phyloP scores from a whole-genome alignment of 805 yeast genomes.

The Pichia exigua region DNA sequence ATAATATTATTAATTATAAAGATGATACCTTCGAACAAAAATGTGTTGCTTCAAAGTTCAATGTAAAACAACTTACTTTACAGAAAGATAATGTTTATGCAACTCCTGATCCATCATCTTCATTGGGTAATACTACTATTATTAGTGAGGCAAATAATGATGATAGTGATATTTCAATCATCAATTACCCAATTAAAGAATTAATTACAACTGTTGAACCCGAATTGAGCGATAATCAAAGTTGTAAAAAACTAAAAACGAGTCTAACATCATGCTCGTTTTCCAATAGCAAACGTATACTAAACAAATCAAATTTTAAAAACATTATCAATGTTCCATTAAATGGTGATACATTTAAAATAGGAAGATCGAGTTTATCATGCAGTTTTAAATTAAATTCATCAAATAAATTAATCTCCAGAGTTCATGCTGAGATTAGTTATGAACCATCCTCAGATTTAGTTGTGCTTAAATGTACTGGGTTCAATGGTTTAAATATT shows the following conservation, averaged over 20 bases:
- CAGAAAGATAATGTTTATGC: conserved; percentile 36
- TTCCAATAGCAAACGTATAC: background rate
- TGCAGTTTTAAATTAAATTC: conserved; percentile 44
- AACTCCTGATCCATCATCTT: conserved; percentile 67
- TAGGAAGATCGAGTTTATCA: conserved; percentile 65
- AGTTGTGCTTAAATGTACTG: conserved; percentile 59
- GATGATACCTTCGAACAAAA: background rate
- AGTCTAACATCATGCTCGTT: background rate
- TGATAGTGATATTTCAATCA: background rate
- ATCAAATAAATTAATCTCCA: conserved; percentile 51
- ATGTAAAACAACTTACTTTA: background rate
- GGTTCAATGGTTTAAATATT: conserved; percentile 73
- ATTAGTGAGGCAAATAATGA: background rate
- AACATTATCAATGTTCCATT: conserved; percentile 29
- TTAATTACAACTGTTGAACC: background rate
- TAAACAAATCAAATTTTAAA: conserved; percentile 7
- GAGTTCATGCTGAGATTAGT: conserved; percentile 52
- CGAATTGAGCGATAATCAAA: background rate
- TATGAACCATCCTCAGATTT: conserved; percentile 34
- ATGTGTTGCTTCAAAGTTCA: background rate
- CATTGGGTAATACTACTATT: conserved; percentile 30
- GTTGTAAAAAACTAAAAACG: background rate
- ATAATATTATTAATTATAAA: background rate
- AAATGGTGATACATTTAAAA: conserved; percentile 31
- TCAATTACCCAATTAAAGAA: background rate